Evolutionary conservation across 805 yeast species (phyloP).

Genomic region (Phaffomyces antillensis): DNA sequence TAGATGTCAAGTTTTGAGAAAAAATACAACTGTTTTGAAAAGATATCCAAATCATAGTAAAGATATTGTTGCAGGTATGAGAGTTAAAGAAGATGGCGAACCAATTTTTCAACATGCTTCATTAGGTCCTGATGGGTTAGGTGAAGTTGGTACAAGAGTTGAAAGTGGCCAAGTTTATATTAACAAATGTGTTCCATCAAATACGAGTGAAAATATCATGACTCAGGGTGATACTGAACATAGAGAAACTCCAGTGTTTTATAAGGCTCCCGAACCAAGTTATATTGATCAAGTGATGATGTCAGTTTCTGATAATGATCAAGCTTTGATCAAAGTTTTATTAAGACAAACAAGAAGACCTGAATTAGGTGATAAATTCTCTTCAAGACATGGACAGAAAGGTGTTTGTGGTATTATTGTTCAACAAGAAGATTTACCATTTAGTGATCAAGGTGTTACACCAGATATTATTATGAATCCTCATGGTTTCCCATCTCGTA

Average conservation of each 20-base stretch:
- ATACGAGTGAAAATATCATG: conserved; percentile 55
- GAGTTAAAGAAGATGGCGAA: conserved; percentile 71
- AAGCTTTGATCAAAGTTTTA: conserved; percentile 85
- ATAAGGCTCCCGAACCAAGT: conserved; percentile 93
- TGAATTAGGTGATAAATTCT: conserved; percentile 94
- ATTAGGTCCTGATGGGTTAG: conserved; percentile 91
- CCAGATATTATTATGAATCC: conserved; percentile 99
- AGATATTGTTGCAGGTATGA: conserved; percentile 87
- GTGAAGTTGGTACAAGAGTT: conserved; percentile 88
- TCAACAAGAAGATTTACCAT: conserved; percentile 94
- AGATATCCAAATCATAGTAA: conserved; percentile 91
- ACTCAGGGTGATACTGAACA: conserved; percentile 41
- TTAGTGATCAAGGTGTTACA: conserved; percentile 81
- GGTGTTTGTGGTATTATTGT: conserved; percentile 99
- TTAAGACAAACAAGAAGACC: conserved; percentile 95
- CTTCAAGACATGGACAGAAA: conserved; percentile 97
- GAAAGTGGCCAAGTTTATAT: conserved; percentile 92
- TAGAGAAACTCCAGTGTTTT: conserved; percentile 85
- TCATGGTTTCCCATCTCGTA: conserved; percentile 99
- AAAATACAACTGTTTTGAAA: conserved; percentile 83
- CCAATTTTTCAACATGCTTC: conserved; percentile 84
- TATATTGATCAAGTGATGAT: conserved; percentile 97
- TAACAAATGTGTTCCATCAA: conserved; percentile 87
- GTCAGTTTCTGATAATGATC: conserved; percentile 93
- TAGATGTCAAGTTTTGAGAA: conserved; percentile 90